phyloP scores from a whole-genome alignment of 306 rosid genomes.

The Erythrophleum fordii region DNA sequence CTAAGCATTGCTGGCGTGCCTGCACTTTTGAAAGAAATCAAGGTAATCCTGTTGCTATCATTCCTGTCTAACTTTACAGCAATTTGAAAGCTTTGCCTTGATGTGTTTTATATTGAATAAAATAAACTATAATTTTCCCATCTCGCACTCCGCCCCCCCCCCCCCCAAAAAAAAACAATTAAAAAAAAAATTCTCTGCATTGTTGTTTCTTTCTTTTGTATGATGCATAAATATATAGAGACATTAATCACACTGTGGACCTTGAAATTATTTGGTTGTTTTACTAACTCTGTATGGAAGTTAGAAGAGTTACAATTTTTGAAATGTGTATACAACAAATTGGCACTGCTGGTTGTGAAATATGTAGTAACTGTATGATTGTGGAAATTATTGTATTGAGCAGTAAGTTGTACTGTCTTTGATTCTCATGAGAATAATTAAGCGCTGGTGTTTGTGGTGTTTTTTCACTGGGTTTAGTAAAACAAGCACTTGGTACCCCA shows the following conservation, averaged over 20 bases:
- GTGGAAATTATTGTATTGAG: not conserved
- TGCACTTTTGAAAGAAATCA: conserved; percentile 80
- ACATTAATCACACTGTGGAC: not conserved
- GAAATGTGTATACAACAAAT: not conserved
- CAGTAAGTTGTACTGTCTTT: not conserved
- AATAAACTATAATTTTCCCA: not conserved
- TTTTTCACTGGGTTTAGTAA: not conserved
- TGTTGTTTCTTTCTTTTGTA: not conserved
- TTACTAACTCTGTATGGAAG: not conserved
- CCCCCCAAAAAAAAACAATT: no score
- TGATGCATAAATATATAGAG: not conserved
- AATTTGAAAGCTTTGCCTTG: conserved; percentile 28
- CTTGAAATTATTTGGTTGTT: conserved; percentile 7
- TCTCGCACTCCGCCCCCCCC: no score
- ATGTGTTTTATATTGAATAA: conserved; percentile 27
- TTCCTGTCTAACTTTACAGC: not conserved
- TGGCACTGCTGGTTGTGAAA: not conserved
- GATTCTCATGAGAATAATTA: not conserved
- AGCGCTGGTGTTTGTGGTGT: not conserved
- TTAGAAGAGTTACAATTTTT: not conserved
- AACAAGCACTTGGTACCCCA: conserved; percentile 12
- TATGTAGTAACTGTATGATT: not conserved
- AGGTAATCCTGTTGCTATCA: conserved; percentile 54
- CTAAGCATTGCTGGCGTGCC: conserved; percentile 94
- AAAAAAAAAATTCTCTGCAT: no score